Conservation (phyloP, 495 filamentous ascomycete genomes). For the Neurospora sp. region DNA sequence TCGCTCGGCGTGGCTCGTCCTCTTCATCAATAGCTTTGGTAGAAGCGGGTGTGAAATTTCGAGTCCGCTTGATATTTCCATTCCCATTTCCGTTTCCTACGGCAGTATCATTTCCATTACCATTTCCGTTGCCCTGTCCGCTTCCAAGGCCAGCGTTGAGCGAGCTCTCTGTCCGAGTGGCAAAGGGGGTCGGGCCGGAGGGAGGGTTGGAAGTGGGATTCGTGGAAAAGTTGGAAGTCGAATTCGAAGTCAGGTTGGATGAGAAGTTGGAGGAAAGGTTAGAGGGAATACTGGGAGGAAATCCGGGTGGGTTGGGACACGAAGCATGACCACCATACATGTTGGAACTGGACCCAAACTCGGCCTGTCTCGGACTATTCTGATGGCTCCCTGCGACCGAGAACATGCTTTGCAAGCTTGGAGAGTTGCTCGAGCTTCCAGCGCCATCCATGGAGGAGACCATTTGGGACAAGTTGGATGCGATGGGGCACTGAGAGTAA, state of each 20-base stretch:
- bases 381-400: neutral
- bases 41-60: conserved; percentile 35
- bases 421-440: neutral
- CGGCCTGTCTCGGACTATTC: neutral
- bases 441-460: neutral
- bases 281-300: neutral
- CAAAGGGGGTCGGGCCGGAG: neutral
- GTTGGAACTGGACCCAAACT: conserved; percentile 5
- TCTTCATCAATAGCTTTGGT: conserved; percentile 31
- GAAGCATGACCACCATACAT: neutral
- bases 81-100: neutral
- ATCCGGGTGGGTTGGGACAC: neutral
- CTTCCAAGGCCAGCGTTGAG: neutral
- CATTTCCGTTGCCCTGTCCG: neutral
- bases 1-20: conserved; percentile 25
- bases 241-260: neutral
- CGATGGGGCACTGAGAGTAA: conserved; percentile 1
- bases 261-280: neutral
- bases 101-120: neutral
- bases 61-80: conserved; percentile 25
- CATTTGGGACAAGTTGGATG: neutral
- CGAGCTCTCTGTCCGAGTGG: neutral
- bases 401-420: neutral
- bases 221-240: neutral
- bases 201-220: neutral